Percentiles rank a stretch among this genome's conserved stretches.
Evolutionary conservation across 2,329 filamentous ascomycete species (phyloP).

Genomic region (Dryadomyces quercivorus): DNA sequence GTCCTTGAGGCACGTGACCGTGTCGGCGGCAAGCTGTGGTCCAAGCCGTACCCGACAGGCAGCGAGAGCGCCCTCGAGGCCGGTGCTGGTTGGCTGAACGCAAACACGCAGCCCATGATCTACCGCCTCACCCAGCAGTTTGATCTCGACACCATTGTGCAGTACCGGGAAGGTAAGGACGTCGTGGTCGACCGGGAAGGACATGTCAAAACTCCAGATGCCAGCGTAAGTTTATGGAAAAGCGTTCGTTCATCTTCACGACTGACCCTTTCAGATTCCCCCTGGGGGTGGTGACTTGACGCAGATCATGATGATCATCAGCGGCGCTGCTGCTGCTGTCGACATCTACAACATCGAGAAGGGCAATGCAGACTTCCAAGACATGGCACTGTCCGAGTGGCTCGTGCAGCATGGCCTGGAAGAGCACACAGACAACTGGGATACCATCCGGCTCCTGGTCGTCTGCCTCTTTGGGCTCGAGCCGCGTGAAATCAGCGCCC

Average conservation of each 20-base stretch:
- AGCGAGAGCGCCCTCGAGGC: constrained; percentile 30
- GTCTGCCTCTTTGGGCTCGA: constrained; percentile 29
- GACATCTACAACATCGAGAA: not conserved
- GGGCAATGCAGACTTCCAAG: not conserved
- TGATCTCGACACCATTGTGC: constrained; percentile 30
- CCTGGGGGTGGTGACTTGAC: not conserved
- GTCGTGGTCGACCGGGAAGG: not conserved
- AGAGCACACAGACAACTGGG: not conserved
- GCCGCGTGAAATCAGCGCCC: constrained; percentile 32
- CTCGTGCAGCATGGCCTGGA: not conserved
- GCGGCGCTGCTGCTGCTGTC: not conserved
- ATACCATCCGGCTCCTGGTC: not conserved
- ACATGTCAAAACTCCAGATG: no score
- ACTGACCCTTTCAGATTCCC: not conserved
- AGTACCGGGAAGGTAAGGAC: constrained; percentile 23
- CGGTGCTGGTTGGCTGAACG: constrained; percentile 49
- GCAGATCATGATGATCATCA: not conserved
- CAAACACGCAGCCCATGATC: constrained; percentile 36
- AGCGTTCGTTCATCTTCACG: not conserved
- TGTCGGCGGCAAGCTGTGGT: constrained; percentile 30
- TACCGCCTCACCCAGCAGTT: constrained; percentile 27
- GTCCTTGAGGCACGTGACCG: not conserved
- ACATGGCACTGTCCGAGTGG: not conserved
- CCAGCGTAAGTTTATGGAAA: not conserved
- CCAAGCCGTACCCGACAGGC: constrained; percentile 17